Conservation (phyloP, 495 filamentous ascomycete genomes). For the Aspergillus ostianus region DNA sequence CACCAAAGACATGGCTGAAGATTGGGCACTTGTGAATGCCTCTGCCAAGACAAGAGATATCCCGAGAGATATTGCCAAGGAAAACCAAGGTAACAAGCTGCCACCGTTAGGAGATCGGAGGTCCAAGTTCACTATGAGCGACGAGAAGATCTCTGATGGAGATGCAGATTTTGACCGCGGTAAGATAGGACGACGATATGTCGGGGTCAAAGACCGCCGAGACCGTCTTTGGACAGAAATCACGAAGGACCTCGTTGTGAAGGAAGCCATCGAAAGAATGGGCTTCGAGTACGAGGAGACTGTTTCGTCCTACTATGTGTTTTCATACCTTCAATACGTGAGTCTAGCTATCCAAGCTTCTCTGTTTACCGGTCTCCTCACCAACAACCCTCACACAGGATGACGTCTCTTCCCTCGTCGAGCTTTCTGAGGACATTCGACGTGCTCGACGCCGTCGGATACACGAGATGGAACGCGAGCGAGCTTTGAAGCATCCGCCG, state of each 20-base stretch:
- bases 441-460: constrained; percentile 70
- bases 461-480: constrained; percentile 78
- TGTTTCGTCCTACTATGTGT: constrained; percentile 84
- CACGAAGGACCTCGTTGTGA: constrained; percentile 85
- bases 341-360: constrained; percentile 35
- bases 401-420: constrained; percentile 78
- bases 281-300: constrained; percentile 95
- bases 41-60: constrained; percentile 2
- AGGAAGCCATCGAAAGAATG: constrained; percentile 79
- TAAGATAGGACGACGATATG: constrained; percentile 40
- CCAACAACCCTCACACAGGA: constrained; percentile 53
- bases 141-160: constrained; percentile 16
- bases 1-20: constrained; percentile 8
- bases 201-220: constrained; percentile 38
- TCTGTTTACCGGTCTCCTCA: constrained; percentile 17
- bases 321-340: constrained; percentile 86
- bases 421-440: constrained; percentile 80
- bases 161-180: constrained; percentile 28
- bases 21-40: constrained; percentile 20
- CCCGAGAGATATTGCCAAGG: constrained; percentile 2
- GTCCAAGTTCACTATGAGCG: constrained; percentile 12
- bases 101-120: constrained; percentile 8
- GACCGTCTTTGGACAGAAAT: constrained; percentile 95
- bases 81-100: constrained; percentile 2
- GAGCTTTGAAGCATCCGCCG: constrained; percentile 47